Conservation (phyloP, 306 rosid genomes). For the Astragalus glycyphyllos region DNA sequence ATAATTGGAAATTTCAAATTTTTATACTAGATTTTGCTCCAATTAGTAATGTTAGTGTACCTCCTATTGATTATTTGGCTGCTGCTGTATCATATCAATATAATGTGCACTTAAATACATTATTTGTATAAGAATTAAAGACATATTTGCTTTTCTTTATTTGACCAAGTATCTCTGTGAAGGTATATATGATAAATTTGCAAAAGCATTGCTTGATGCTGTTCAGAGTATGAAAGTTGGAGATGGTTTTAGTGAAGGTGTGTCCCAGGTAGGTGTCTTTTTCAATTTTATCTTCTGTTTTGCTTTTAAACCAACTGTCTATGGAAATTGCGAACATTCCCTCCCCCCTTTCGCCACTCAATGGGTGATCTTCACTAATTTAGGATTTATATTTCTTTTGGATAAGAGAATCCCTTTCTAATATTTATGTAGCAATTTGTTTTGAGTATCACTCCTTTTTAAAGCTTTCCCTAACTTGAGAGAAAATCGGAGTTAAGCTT, state of each 20-base stretch:
- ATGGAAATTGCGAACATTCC: slow-evolving; percentile 26
- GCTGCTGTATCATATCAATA: slow-evolving; percentile 4
- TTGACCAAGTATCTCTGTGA: slow-evolving; percentile 37
- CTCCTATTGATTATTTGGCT: slow-evolving; percentile 23
- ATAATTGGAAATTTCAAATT: slow-evolving; percentile 17
- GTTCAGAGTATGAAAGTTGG: slow-evolving; percentile 91
- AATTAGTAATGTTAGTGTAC: slow-evolving; percentile 29
- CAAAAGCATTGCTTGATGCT: slow-evolving; percentile 69
- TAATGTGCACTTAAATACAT: slow-evolving; percentile 33
- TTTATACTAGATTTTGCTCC: slow-evolving; percentile 11
- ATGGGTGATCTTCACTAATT: slow-evolving; percentile 1
- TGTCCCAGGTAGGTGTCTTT: slow-evolving; percentile 66
- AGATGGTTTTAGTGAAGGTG: slow-evolving; percentile 90
- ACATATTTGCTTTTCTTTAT: background rate
- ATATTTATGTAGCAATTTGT: slow-evolving; percentile 17
- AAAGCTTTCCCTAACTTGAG: slow-evolving; percentile 14
- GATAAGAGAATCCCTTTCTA: slow-evolving; percentile 31
- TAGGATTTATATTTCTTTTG: slow-evolving; percentile 12
- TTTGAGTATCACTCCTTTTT: slow-evolving; percentile 19
- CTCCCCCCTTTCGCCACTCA: slow-evolving; percentile 9
- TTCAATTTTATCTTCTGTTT: slow-evolving; percentile 2
- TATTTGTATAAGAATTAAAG: background rate
- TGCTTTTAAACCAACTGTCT: slow-evolving; percentile 33
- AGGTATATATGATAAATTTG: slow-evolving; percentile 91
- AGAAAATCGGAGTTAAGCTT: slow-evolving; percentile 26